phyloP scores from a whole-genome alignment of 352 stramenopile species.

The Globisporangium nagaii region DNA sequence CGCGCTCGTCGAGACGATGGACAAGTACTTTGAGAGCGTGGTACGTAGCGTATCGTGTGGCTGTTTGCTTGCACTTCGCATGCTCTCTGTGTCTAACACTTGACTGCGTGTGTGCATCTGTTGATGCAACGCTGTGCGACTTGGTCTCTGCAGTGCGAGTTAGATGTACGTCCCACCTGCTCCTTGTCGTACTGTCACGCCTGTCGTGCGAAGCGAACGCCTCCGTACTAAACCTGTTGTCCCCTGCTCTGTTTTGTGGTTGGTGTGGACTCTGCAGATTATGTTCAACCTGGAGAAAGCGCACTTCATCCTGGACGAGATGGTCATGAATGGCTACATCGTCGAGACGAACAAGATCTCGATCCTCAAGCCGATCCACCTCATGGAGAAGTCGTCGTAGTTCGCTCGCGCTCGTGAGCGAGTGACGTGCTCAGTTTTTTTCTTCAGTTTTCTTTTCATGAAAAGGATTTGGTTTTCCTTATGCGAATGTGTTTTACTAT shows the following conservation, averaged over 20 bases:
- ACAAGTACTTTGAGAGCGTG: conserved; percentile 99
- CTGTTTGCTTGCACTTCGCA: background rate
- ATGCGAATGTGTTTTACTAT: too few relatives aligned
- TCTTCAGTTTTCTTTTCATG: too few relatives aligned
- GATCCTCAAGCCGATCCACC: conserved; percentile 96
- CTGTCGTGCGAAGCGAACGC: too few relatives aligned
- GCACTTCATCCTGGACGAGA: conserved; percentile 91
- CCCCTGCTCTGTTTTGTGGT: conserved; percentile 3
- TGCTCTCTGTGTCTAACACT: background rate
- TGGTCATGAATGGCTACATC: conserved; percentile 99
- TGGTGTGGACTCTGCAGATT: conserved; percentile 53
- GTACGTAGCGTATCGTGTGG: conserved; percentile 30
- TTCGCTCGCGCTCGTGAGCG: too few relatives aligned
- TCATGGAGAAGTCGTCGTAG: conserved; percentile 96
- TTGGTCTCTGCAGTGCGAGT: conserved; percentile 52
- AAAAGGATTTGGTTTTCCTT: too few relatives aligned
- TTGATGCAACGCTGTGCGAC: background rate
- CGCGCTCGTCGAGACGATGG: conserved; percentile 98
- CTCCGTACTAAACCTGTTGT: too few relatives aligned
- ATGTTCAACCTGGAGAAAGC: conserved; percentile 92
- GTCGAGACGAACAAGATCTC: conserved; percentile 99
- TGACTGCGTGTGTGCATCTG: background rate
- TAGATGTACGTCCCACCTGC: conserved; percentile 55
- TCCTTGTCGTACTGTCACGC: too few relatives aligned
- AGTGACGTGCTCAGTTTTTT: too few relatives aligned